Percentiles rank a stretch among this genome's conserved stretches.
Evolutionary conservation across 2,329 filamentous ascomycete species (phyloP).

Genomic region (Allantophomopsis cytisporea): DNA sequence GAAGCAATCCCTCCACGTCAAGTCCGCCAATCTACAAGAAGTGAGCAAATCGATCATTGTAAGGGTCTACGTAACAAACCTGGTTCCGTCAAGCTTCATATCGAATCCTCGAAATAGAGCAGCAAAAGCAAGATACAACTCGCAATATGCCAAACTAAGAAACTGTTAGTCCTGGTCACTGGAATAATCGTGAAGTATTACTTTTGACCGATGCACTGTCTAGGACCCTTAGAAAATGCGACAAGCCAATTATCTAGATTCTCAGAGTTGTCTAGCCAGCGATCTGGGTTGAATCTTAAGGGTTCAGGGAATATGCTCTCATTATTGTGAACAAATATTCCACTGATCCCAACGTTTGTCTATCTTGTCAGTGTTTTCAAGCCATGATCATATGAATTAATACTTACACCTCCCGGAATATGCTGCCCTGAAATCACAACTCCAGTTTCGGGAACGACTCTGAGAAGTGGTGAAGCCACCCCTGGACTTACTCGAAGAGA

Average conservation of each 20-base stretch:
- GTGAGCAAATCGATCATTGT: background rate
- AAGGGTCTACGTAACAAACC: background rate
- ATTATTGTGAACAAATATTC: slow-evolving; percentile 7
- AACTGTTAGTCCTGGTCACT: background rate
- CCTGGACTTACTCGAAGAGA: background rate
- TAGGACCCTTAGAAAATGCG: slow-evolving; percentile 27
- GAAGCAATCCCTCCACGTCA: slow-evolving; percentile 17
- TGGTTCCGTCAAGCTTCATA: slow-evolving; percentile 14
- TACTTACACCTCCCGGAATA: no score
- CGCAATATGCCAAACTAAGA: slow-evolving; percentile 11
- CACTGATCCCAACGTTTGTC: slow-evolving; percentile 4
- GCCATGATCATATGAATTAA: no score
- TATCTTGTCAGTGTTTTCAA: background rate
- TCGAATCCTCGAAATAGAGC: slow-evolving; percentile 18
- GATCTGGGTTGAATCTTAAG: slow-evolving; percentile 8
- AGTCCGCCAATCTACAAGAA: slow-evolving; percentile 8
- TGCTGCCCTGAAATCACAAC: slow-evolving; percentile 1
- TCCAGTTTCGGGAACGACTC: slow-evolving; percentile 1
- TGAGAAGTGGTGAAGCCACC: background rate
- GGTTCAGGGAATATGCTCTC: slow-evolving; percentile 10
- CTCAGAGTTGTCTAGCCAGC: slow-evolving; percentile 7
- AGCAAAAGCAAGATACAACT: slow-evolving; percentile 18
- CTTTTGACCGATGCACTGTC: slow-evolving; percentile 21
- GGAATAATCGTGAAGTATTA: no score
- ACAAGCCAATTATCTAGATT: slow-evolving; percentile 18